Conservation (phyloP, 305 asterid genomes). For the Solanum hybrid region DNA sequence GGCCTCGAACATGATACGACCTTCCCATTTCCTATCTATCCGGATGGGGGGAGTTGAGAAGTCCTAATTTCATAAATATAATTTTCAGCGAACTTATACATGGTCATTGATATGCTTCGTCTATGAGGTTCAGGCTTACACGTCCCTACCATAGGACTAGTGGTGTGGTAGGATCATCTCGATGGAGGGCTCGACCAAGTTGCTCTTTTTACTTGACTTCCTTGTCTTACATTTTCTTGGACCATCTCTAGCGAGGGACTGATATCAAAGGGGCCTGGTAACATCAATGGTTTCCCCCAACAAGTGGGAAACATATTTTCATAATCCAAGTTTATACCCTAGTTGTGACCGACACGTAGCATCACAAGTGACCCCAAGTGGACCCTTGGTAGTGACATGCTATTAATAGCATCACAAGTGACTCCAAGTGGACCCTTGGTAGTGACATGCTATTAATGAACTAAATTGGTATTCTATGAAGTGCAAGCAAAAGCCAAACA, state of each 20-base stretch:
- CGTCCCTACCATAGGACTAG: neutral
- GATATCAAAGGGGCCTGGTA: neutral
- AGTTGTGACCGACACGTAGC: neutral
- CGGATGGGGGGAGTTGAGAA: neutral
- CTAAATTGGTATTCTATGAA: no score
- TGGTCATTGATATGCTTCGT: neutral
- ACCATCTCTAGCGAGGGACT: neutral
- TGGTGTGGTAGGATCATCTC: neutral
- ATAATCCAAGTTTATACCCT: neutral
- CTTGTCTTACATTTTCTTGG: neutral
- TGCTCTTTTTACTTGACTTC: neutral
- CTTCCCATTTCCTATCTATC: neutral
- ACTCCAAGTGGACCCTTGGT: no score
- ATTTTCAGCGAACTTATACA: neutral
- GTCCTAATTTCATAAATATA: neutral
- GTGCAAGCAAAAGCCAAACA: neutral
- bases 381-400: neutral
- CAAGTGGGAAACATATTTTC: neutral
- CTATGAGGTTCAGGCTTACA: neutral
- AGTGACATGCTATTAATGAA: neutral
- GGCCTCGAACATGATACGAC: neutral
- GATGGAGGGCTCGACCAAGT: neutral
- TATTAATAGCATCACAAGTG: no score
- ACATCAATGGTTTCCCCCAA: neutral
- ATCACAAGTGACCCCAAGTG: neutral